Percentiles rank a stretch among this genome's conserved stretches.
These are phyloP conservation scores for Mycena rosella DNA, from an alignment of 768 basidiomycete genomes.

Conservation along the genomic window DNA sequence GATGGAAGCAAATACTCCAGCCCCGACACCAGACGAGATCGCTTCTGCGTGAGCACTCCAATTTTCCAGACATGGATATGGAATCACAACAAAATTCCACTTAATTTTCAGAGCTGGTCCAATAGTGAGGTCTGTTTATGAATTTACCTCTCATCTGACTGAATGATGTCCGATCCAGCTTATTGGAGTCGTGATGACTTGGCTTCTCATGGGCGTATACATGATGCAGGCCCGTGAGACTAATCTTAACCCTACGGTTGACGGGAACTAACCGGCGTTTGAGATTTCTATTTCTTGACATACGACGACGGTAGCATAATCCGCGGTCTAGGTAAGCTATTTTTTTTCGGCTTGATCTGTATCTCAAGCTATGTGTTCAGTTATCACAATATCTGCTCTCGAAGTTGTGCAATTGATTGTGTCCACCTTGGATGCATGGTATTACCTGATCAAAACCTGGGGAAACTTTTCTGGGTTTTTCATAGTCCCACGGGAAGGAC, in stretches of 20 bases:
- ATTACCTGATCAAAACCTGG: background rate
- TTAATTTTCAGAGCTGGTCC: background rate
- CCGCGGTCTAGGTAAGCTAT: background rate
- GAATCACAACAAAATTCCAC: too few species aligned
- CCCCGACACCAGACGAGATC: too few species aligned
- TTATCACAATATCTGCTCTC: background rate
- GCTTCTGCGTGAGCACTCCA: too few species aligned
- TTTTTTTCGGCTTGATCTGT: background rate
- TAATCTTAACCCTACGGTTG: background rate
- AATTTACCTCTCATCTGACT: background rate
- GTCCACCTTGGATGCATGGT: background rate
- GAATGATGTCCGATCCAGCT: background rate
- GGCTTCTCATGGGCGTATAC: slow-evolving; percentile 10
- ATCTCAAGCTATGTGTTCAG: background rate
- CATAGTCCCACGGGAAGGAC: background rate
- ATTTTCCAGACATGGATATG: too few species aligned
- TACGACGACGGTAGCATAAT: background rate
- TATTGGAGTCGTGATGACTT: background rate
- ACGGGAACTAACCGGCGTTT: background rate
- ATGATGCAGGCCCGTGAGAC: slow-evolving; percentile 1
- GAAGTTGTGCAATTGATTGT: background rate
- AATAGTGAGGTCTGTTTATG: background rate
- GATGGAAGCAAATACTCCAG: too few species aligned
- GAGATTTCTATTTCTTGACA: background rate
- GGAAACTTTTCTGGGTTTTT: background rate